Percentiles rank a stretch among this genome's conserved stretches.
phyloP scores from a whole-genome alignment of 139 green algal species.

The Dunaliella primolecta region DNA sequence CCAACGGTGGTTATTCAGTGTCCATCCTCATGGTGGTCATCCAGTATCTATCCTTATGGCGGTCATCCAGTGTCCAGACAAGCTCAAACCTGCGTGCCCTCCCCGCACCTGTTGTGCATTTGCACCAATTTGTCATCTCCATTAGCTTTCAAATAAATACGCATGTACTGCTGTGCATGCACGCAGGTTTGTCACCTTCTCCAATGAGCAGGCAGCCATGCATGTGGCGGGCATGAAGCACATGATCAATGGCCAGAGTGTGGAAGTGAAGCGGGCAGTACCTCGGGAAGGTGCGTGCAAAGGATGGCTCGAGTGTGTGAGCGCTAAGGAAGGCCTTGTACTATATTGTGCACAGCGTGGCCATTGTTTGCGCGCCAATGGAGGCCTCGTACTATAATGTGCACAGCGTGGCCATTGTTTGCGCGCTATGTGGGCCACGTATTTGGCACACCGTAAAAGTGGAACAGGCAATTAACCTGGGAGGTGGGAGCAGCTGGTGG shows the following conservation, averaged over 20 bases:
- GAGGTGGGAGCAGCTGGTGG: too few species aligned
- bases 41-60: too few species aligned
- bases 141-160: too few species aligned
- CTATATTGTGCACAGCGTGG: background rate
- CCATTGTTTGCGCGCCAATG: background rate
- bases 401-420: too few species aligned
- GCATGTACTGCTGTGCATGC: too few species aligned
- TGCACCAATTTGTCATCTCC: too few species aligned
- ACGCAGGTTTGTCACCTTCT: background rate
- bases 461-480: too few species aligned
- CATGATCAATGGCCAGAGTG: background rate
- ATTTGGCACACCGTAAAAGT: background rate
- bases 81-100: too few species aligned
- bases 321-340: background rate
- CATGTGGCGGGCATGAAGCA: background rate
- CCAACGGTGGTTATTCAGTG: too few species aligned
- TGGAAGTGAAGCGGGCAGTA: background rate
- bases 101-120: too few species aligned
- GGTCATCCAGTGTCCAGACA: too few species aligned
- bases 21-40: too few species aligned
- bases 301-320: background rate
- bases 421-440: background rate
- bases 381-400: background rate
- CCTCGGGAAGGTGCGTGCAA: background rate
- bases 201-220: background rate